Evolutionary conservation across 2,329 filamentous ascomycete species (phyloP).

Genomic region (Claviceps sp.): DNA sequence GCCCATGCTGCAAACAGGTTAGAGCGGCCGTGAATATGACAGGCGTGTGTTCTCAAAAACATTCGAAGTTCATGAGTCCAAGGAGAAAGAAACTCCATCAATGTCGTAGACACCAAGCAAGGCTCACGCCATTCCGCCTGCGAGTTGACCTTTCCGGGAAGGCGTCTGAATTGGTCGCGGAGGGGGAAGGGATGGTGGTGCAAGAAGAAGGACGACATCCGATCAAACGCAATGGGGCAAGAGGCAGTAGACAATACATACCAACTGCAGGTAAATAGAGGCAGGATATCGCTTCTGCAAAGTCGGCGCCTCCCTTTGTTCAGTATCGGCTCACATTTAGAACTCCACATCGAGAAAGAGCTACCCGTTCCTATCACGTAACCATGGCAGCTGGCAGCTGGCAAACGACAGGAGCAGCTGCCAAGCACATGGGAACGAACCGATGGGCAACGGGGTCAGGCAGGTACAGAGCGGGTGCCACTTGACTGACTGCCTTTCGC

Average conservation of each 20-base stretch:
- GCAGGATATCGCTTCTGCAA: background rate
- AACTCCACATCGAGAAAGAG: slow-evolving; percentile 3
- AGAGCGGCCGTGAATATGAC: background rate
- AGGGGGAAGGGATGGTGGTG: background rate
- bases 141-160: background rate
- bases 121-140: background rate
- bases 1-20: slow-evolving; percentile 19
- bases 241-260: slow-evolving; percentile 1
- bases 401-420: background rate
- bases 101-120: background rate
- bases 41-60: slow-evolving; percentile 3
- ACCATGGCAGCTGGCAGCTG: slow-evolving; percentile 4
- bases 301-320: slow-evolving; percentile 4
- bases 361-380: background rate
- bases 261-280: background rate
- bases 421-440: background rate
- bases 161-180: background rate
- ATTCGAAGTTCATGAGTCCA: background rate
- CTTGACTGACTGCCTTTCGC: background rate
- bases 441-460: background rate
- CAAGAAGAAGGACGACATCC: background rate
- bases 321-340: slow-evolving; percentile 4
- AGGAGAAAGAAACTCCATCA: background rate
- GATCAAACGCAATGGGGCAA: background rate
- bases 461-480: background rate